A percentile compares a stretch with the other conserved stretches of the same genome.
phyloP scores from a whole-genome alignment of 345 rosid genomes.

The Salix brachista region DNA sequence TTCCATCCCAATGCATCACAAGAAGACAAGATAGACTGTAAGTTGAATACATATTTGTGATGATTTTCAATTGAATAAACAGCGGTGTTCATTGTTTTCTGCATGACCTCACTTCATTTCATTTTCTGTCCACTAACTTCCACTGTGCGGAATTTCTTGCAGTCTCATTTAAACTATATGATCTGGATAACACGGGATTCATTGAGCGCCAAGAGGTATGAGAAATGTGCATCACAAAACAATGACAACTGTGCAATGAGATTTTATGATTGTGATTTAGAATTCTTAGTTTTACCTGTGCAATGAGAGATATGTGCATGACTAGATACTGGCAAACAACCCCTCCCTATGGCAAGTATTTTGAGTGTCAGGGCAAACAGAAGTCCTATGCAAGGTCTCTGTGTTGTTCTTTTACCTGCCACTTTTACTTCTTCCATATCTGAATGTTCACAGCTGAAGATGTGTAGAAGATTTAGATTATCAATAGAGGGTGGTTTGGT shows the following conservation, averaged over 20 bases:
- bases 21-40: conserved; percentile 87
- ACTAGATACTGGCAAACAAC: too few species aligned
- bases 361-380: not conserved
- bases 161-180: conserved; percentile 95
- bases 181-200: conserved; percentile 81
- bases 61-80: not conserved
- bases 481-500: not conserved
- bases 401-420: not conserved
- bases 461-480: not conserved
- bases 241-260: conserved; percentile 1
- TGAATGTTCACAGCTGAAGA: not conserved
- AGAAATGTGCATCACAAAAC: not conserved
- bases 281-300: not conserved
- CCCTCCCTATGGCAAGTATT: too few species aligned
- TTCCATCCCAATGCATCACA: conserved; percentile 83
- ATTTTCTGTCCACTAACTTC: not conserved
- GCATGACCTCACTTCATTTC: not conserved
- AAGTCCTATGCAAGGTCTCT: not conserved
- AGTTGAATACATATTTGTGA: conserved; percentile 24
- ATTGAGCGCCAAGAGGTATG: conserved; percentile 95
- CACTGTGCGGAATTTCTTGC: conserved; percentile 28
- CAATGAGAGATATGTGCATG: not conserved
- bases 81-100: not conserved
- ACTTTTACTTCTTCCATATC: not conserved
- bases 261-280: not conserved